Base-by-base conservation (phyloP, 495 filamentous ascomycete genomes). In the Penicillium malachiteum region DNA sequence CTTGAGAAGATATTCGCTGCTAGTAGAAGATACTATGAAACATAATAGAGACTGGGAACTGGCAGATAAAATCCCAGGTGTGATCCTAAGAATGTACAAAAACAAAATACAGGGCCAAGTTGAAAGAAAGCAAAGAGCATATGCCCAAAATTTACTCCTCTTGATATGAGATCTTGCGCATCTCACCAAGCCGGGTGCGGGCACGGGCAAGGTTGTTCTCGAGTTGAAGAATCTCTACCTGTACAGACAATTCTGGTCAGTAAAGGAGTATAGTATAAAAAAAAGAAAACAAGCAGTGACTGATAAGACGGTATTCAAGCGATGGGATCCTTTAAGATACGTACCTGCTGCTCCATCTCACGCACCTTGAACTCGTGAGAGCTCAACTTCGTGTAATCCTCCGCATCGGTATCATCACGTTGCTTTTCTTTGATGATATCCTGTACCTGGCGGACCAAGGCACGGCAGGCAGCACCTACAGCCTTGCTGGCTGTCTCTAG, bases 321-420 rank as follows among this genome's bases (percentile, higher is more conserved):
- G 53, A 59, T 14, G 56, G 21, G 21, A 26, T 26, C 21, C 21
- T 33, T 48, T 38, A 39, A 47, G 47, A 39, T 54, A 82, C 85
- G 59, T 79, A 96, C 92, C 90, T 98, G 95, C 71, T 98, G 95
- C 77, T 98, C 93, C 95, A 98, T 98, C 79, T 98, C 92, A 65
- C 87, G 82, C 12, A 96, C 91, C 78, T 98, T 98, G 80, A 98
- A 97, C 77, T 97, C 94, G 73, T 96, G 91, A 47, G 87, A 82
- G 62, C 89, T 91, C 35, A 97, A 75, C 71, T 89, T 89, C 0
- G 80, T 76, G 70, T 97, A 98, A 69, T 98, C 92, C 32, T 94
- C 84, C 9, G 64, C 60, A 33, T 96, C 95, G 16, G 74, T 75
- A 18, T 92, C 91, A 13, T 89, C 92, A 59, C 78, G 79, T 70